Percentiles rank a stretch among this genome's conserved stretches.
Evolutionary conservation across 768 basidiomycete species (phyloP).

Genomic region (Phanerodontia chrysosporium): DNA sequence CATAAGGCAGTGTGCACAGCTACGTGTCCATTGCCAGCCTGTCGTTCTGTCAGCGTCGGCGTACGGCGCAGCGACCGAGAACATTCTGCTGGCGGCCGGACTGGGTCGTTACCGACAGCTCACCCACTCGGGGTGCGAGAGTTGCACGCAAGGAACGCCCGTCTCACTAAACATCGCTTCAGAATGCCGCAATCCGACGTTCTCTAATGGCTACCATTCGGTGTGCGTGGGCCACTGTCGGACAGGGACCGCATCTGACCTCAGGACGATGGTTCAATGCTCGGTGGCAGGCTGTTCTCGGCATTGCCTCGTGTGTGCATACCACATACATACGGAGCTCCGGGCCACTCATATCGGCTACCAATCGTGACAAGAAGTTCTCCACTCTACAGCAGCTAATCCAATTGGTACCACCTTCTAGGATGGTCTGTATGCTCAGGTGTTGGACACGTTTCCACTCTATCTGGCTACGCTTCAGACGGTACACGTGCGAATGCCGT

Average conservation of each 20-base stretch:
- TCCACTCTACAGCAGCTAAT: no score
- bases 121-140: background rate
- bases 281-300: no score
- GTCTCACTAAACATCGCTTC: background rate
- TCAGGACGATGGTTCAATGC: no score
- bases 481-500: no score
- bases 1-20: background rate
- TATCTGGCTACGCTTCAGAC: background rate
- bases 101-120: background rate
- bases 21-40: background rate
- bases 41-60: background rate
- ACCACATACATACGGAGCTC: no score
- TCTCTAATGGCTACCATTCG: background rate
- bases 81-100: background rate
- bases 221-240: background rate
- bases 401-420: no score
- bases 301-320: no score
- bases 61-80: background rate
- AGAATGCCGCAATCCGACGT: background rate
- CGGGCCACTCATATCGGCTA: background rate
- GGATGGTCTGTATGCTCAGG: no score
- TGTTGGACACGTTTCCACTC: background rate
- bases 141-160: background rate
- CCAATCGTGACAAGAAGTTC: background rate
- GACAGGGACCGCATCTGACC: no score